Evolutionary conservation across 2,329 filamentous ascomycete species (phyloP), one percentile per base, ranked within the genome.

Genomic region (Simplicillium sp.): DNA sequence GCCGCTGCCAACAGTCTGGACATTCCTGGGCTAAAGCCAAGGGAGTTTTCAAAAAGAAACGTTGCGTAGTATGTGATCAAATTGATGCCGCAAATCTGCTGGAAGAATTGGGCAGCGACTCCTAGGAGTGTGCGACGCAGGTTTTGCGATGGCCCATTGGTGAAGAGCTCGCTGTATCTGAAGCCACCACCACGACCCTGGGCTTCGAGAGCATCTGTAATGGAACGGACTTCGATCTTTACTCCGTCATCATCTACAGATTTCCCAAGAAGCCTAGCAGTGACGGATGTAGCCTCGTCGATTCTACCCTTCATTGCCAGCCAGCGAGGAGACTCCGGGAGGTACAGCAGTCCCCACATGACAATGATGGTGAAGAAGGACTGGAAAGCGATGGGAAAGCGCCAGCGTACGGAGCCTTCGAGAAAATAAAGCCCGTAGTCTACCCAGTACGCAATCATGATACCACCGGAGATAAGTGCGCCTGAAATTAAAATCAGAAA

Each of bases 1-100:
- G 68, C 65, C 1, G 79, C 75, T 11, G 71, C 75, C 13, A 72
- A 50, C 18, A 77, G 72, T 1, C 77, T 59, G 0, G 78, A 68
- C 1, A 69, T 60, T 1, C 67, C 49, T 41, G 64, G 66, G 3
- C 55, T 60, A 2, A 72, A 59, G 11, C 65, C 63, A 12, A 75
- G 67, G 11, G 64, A 66, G 17, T 64, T 62, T 40, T 70, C 57
- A 7, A 56, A 58, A 1, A 58, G 36, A 33, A 56, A 54, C 1
- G 50, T 51, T 5, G 39, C 36, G 13, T 40, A 77, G 49, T 76
- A 73, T 47, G 70, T 64, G 38, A 66, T 66, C 3, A 70, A 62
- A 34, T 72, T 73, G 3, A 67, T 68, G 3, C 68, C 68, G 0
- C 67, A 58, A 9, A 72, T 49, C 28, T 72, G 69, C 46, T 71